Conservation (phyloP, 2,329 filamentous ascomycete species). For the Epichloe hybrida region DNA sequence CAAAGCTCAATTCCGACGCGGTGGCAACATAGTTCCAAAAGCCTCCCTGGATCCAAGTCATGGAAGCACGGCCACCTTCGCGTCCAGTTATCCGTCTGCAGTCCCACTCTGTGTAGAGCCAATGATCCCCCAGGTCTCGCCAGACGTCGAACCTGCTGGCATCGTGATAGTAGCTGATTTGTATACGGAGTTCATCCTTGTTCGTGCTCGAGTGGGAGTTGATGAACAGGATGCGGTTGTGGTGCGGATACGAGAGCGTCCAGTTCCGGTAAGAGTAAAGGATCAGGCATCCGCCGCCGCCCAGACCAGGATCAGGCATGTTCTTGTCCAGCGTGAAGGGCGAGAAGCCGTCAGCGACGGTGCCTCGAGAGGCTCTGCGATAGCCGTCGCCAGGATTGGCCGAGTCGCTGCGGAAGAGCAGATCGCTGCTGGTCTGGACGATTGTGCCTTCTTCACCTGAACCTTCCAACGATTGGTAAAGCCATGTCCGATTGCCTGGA, state of each 20-base stretch:
- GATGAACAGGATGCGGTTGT: not conserved
- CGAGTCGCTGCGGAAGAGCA: slow-evolving; percentile 10
- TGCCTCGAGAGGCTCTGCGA: slow-evolving; percentile 8
- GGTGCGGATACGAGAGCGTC: fast-evolving
- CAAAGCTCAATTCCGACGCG: too few species aligned
- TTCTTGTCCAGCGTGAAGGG: slow-evolving; percentile 6
- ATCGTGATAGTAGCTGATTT: too few species aligned
- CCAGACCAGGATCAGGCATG: slow-evolving; percentile 7
- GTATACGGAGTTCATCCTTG: fast-evolving
- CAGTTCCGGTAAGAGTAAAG: slow-evolving; percentile 4
- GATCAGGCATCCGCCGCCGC: slow-evolving; percentile 4
- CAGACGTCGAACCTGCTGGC: fast-evolving
- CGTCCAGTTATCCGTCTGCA: too few species aligned
- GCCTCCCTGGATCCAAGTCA: too few species aligned
- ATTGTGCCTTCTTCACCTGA: slow-evolving; percentile 10
- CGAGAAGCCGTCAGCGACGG: slow-evolving; percentile 3
- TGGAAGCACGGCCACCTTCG: too few species aligned
- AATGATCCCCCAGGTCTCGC: too few species aligned
- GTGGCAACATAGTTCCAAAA: too few species aligned
- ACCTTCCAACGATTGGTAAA: slow-evolving; percentile 5
- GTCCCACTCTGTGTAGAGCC: too few species aligned
- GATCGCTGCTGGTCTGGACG: slow-evolving; percentile 9
- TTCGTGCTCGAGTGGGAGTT: not conserved
- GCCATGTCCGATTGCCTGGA: slow-evolving; percentile 11
- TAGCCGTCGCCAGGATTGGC: slow-evolving; percentile 4